These are phyloP conservation scores for Solanum pennellii DNA, from an alignment of 257 asterid species.

Conservation along the genomic window DNA sequence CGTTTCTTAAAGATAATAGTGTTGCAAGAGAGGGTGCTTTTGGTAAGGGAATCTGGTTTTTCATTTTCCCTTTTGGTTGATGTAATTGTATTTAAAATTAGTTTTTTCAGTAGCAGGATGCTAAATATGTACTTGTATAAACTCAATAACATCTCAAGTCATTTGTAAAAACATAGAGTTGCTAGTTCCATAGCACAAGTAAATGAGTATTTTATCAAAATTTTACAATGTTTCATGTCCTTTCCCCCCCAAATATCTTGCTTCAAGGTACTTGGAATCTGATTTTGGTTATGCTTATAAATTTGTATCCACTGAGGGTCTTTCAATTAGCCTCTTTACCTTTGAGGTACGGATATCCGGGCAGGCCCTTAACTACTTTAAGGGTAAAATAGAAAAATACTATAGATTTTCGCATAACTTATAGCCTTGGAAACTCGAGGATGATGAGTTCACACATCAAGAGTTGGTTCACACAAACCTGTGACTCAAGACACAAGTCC, in stretches of 20 bases:
- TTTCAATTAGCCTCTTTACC: background rate
- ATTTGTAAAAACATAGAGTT: background rate
- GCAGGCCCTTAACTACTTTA: background rate
- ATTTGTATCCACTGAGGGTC: background rate
- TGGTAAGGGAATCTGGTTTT: background rate
- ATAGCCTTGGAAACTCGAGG: background rate
- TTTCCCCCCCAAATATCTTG: background rate
- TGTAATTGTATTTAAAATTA: background rate
- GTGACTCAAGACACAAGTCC: background rate
- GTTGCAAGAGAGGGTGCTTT: background rate
- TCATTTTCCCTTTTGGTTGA: background rate
- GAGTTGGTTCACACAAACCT: background rate
- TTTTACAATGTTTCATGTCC: background rate
- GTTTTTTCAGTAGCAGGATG: background rate
- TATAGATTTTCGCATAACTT: background rate
- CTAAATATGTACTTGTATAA: background rate
- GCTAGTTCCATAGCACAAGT: background rate
- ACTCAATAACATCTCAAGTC: background rate
- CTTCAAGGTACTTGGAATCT: background rate
- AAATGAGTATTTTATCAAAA: background rate
- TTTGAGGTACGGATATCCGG: too few species aligned
- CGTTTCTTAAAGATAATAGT: background rate
- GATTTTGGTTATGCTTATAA: background rate
- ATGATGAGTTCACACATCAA: background rate
- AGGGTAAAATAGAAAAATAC: background rate